These are phyloP conservation scores for Ambrosia hybrid DNA, from an alignment of 140 eudicot genomes.

Conservation along the genomic window DNA sequence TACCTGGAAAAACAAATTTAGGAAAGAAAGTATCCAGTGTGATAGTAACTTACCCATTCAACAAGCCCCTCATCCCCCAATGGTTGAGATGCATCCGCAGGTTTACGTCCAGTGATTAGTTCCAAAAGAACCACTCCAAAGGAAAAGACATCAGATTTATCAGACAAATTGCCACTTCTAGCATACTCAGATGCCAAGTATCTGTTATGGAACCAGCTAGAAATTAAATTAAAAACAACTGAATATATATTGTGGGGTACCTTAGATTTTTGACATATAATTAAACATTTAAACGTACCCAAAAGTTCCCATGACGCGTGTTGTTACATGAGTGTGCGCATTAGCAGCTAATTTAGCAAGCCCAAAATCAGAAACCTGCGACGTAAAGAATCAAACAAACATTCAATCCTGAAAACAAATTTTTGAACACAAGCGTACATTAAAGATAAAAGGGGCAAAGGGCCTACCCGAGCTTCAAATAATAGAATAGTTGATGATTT, in stretches of 20 bases:
- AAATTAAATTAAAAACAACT: slow-evolving; percentile 5
- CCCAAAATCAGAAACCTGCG: slow-evolving; percentile 95
- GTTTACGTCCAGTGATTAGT: slow-evolving; percentile 87
- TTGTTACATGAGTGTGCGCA: slow-evolving; percentile 63
- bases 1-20: no score
- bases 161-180: slow-evolving; percentile 85
- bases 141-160: slow-evolving; percentile 82
- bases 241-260: neutral
- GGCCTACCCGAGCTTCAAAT: slow-evolving; percentile 76
- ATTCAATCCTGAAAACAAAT: neutral
- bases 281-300: slow-evolving; percentile 69
- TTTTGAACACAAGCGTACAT: neutral
- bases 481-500: slow-evolving; percentile 81
- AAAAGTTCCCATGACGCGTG: slow-evolving; percentile 98
- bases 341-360: slow-evolving; percentile 85
- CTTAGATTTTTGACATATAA: slow-evolving; percentile 10
- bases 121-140: slow-evolving; percentile 93
- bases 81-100: slow-evolving; percentile 89
- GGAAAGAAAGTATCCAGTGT: no score
- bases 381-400: neutral
- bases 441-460: slow-evolving; percentile 14
- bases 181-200: slow-evolving; percentile 99
- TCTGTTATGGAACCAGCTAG: slow-evolving; percentile 41
- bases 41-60: slow-evolving; percentile 61
- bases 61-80: slow-evolving; percentile 81